A percentile compares a stretch with the other conserved stretches of the same genome.
These are phyloP conservation scores for Pleodorina starrii DNA, from an alignment of 139 green algal species.

Conservation along the genomic window DNA sequence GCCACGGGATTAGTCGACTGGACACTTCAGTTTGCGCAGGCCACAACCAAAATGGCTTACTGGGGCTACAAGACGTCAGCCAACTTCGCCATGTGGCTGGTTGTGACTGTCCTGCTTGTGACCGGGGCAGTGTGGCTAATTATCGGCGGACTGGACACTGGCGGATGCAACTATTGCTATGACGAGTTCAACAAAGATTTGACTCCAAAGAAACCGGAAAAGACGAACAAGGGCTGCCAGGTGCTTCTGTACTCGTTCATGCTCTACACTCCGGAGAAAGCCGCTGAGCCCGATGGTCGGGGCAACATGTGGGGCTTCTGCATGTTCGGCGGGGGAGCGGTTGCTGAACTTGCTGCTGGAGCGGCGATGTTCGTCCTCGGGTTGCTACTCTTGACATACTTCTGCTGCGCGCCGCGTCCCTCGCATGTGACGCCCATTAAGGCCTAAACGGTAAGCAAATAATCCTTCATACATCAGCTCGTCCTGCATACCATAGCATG, in stretches of 20 bases:
- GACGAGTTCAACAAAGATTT: background rate
- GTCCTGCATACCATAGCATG: too few relatives aligned
- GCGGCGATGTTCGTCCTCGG: background rate
- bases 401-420: background rate
- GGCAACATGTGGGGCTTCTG: background rate
- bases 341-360: background rate
- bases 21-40: too few relatives aligned
- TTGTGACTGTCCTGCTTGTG: background rate
- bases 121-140: background rate
- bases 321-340: background rate
- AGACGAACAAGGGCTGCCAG: background rate
- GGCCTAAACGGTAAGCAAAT: background rate
- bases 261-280: background rate
- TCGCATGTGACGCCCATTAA: background rate
- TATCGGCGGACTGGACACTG: background rate
- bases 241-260: background rate
- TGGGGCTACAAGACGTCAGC: slow-evolving; percentile 5
- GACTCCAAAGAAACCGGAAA: background rate
- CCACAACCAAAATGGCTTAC: slow-evolving; percentile 22
- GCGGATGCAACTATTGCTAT: background rate
- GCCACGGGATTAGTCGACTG: too few relatives aligned
- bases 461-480: too few relatives aligned
- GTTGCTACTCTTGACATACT: background rate
- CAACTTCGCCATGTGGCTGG: slow-evolving; percentile 1
- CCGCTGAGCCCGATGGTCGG: background rate